These are phyloP conservation scores for Linnemannia elongata DNA, from an alignment of 192 early-diverging fungal genomes.

Conservation along the genomic window DNA sequence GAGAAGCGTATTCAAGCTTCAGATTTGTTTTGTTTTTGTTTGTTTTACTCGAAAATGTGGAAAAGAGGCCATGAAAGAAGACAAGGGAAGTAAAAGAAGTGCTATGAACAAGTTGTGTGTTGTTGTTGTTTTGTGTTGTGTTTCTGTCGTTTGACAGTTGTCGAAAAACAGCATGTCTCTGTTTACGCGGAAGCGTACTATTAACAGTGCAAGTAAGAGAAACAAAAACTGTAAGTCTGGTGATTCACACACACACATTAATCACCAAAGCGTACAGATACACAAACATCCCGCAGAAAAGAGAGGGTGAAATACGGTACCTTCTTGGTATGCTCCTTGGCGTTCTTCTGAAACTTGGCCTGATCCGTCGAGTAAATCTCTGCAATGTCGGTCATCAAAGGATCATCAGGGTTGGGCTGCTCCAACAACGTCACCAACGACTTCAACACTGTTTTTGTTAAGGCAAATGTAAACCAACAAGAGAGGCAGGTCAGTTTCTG, in stretches of 20 bases:
- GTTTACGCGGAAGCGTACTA: neutral
- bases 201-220: neutral
- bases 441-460: slow-evolving; percentile 65
- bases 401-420: slow-evolving; percentile 87
- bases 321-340: slow-evolving; percentile 82
- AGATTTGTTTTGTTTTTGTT: neutral
- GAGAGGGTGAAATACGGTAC: slow-evolving; percentile 20
- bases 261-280: neutral
- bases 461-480: neutral
- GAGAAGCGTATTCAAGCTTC: neutral
- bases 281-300: neutral
- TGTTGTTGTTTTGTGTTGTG: neutral
- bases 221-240: neutral
- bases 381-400: slow-evolving; percentile 80
- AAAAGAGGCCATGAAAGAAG: neutral
- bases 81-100: neutral
- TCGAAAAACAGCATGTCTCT: neutral
- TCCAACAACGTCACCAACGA: slow-evolving; percentile 75
- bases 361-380: slow-evolving; percentile 77
- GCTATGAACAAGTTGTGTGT: neutral
- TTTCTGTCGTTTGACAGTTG: neutral
- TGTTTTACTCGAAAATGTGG: neutral
- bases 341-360: slow-evolving; percentile 76
- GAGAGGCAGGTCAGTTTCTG: neutral
- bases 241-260: neutral